A percentile compares a stretch with the other conserved stretches of the same genome.
phyloP scores from a whole-genome alignment of 306 rosid genomes.

The Begonia peltatifolia region DNA sequence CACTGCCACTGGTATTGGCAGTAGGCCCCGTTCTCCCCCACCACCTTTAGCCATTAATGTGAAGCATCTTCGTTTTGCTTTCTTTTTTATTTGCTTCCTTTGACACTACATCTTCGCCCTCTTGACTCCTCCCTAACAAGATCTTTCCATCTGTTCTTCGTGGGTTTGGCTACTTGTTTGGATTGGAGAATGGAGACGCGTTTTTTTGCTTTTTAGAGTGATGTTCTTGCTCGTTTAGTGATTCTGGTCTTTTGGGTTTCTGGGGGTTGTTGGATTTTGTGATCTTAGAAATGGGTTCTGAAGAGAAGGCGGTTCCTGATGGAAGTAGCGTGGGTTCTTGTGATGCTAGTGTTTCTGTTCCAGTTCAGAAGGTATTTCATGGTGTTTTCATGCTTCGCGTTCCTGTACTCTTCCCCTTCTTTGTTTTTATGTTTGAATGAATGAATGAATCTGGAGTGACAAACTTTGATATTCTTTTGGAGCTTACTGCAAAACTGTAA shows the following conservation, averaged over 20 bases:
- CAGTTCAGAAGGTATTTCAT: constrained; percentile 33
- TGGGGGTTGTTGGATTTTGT: constrained; percentile 15
- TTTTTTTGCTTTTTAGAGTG: not conserved
- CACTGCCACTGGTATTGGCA: constrained; percentile 16
- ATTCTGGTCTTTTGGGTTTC: constrained; percentile 1
- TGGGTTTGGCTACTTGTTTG: not conserved
- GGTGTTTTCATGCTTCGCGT: not conserved
- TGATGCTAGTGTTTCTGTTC: constrained; percentile 22
- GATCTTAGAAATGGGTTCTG: constrained; percentile 27
- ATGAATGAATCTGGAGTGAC: not conserved
- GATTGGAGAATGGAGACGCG: too few relatives aligned
- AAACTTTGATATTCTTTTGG: too few relatives aligned
- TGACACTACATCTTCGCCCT: constrained; percentile 4
- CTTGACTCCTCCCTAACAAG: constrained; percentile 1
- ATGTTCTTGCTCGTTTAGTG: constrained; percentile 2
- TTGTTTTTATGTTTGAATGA: not conserved
- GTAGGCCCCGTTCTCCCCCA: constrained; percentile 23
- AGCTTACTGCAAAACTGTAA: too few relatives aligned
- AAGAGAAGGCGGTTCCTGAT: constrained; percentile 24
- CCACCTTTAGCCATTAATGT: constrained; percentile 26
- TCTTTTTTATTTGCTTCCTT: not conserved
- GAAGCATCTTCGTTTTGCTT: not conserved
- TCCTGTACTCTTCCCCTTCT: not conserved
- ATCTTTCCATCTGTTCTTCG: constrained; percentile 2
- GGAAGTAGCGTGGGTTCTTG: constrained; percentile 13